These are phyloP conservation scores for Fusarium fujikuroi DNA, from an alignment of 2,329 filamentous ascomycete species.

Conservation along the genomic window DNA sequence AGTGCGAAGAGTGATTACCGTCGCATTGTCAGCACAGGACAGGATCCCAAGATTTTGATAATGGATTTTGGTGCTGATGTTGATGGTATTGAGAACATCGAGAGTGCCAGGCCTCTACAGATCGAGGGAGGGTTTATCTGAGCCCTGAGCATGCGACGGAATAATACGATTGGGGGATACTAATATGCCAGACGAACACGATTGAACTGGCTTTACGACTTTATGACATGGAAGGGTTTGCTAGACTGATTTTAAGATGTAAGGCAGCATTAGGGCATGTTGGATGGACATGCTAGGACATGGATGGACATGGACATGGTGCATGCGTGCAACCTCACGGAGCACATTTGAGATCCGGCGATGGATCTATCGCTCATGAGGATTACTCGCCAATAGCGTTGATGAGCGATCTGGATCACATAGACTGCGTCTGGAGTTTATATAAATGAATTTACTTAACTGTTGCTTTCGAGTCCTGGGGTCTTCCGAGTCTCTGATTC, in stretches of 20 bases:
- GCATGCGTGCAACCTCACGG: constrained; percentile 36
- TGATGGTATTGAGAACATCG: constrained; percentile 67
- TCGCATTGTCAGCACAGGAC: constrained; percentile 92
- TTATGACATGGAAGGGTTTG: constrained; percentile 37
- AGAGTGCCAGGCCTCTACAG: constrained; percentile 52
- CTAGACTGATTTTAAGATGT: constrained; percentile 28
- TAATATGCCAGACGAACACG: constrained; percentile 19
- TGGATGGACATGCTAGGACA: constrained; percentile 22
- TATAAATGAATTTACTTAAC: background rate
- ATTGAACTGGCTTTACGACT: constrained; percentile 34
- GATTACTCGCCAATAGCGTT: constrained; percentile 25
- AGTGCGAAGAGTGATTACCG: constrained; percentile 96
- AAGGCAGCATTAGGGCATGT: constrained; percentile 29
- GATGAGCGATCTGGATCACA: constrained; percentile 35
- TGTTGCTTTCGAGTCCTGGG: background rate
- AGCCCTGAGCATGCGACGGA: background rate
- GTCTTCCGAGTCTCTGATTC: background rate
- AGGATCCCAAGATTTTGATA: constrained; percentile 91
- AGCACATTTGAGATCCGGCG: constrained; percentile 33
- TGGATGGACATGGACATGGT: constrained; percentile 19
- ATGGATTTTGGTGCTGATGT: constrained; percentile 85
- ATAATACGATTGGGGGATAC: background rate
- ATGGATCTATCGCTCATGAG: constrained; percentile 7
- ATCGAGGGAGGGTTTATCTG: constrained; percentile 43
- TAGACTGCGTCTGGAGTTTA: constrained; percentile 31